Percentiles rank a stretch among this genome's conserved stretches.
Evolutionary conservation across 2,329 filamentous ascomycete genomes (phyloP).

Genomic region (Talaromyces rugulosus): DNA sequence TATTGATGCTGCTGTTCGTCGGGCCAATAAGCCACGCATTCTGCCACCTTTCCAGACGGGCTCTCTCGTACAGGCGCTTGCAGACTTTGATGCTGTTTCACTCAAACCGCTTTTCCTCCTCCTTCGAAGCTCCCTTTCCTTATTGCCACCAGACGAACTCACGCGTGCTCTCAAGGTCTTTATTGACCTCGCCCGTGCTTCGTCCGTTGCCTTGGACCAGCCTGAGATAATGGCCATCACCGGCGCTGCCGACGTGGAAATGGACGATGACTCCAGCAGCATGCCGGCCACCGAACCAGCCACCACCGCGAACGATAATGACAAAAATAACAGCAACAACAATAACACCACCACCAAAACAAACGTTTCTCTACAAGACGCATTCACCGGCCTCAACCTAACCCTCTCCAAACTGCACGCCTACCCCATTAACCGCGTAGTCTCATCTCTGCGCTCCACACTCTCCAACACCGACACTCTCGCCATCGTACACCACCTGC

Average conservation of each 20-base stretch:
- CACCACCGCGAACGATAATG: neutral
- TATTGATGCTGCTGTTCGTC: conserved; percentile 37
- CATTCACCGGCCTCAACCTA: conserved; percentile 36
- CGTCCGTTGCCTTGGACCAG: conserved; percentile 29
- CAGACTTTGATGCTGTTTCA: conserved; percentile 34
- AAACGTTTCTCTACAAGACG: conserved; percentile 26
- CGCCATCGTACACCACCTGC: conserved; percentile 39
- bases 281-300: neutral
- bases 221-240: conserved; percentile 27
- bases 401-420: conserved; percentile 33
- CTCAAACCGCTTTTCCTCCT: conserved; percentile 34
- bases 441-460: conserved; percentile 33
- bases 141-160: conserved; percentile 35
- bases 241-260: conserved; percentile 20
- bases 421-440: conserved; percentile 26
- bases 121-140: conserved; percentile 30
- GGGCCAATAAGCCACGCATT: conserved; percentile 28
- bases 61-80: conserved; percentile 36
- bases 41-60: conserved; percentile 35
- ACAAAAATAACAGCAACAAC: neutral
- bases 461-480: conserved; percentile 37
- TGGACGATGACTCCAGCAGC: conserved; percentile 2
- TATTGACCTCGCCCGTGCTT: conserved; percentile 34
- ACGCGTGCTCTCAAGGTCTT: conserved; percentile 36
- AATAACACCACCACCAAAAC: conserved; percentile 3